phyloP scores from a whole-genome alignment of 306 rosid species.

The Hippophae tibetana region DNA sequence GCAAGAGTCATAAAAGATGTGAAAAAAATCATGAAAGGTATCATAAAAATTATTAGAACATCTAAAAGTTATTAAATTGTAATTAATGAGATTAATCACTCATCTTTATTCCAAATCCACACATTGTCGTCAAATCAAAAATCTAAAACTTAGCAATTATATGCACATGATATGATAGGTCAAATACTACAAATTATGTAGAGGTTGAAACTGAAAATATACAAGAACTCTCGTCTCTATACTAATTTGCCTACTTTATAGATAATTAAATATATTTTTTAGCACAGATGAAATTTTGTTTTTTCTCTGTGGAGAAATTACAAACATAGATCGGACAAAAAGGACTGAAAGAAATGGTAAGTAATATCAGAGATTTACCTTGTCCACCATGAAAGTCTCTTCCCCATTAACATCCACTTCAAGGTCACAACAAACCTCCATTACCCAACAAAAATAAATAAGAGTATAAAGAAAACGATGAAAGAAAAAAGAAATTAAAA shows the following conservation, averaged over 20 bases:
- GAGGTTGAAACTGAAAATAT: not conserved
- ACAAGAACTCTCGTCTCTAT: too few relatives aligned
- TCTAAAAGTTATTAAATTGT: slow-evolving; percentile 2
- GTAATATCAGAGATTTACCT: slow-evolving; percentile 35
- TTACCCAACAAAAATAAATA: slow-evolving; percentile 13
- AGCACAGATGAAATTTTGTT: not conserved
- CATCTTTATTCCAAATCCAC: not conserved
- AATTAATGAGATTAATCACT: not conserved
- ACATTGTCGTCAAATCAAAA: not conserved
- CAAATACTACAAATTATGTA: too few relatives aligned
- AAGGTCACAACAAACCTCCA: slow-evolving; percentile 71
- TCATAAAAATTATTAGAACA: slow-evolving; percentile 10
- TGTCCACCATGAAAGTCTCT: slow-evolving; percentile 74
- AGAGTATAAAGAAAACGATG: not conserved
- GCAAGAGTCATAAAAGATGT: slow-evolving; percentile 16
- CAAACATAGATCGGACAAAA: slow-evolving; percentile 1
- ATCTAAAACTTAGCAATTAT: slow-evolving; percentile 1
- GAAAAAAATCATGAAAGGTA: slow-evolving; percentile 13
- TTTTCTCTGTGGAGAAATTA: not conserved
- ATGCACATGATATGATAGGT: not conserved
- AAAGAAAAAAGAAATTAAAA: not conserved
- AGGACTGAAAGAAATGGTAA: slow-evolving; percentile 2
- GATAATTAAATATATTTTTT: slow-evolving; percentile 1
- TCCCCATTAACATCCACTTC: slow-evolving; percentile 93
- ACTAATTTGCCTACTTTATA: not conserved